A percentile compares a stretch with the other conserved stretches of the same genome.
Evolutionary conservation across 1,284 basidiomycete species (phyloP).

Genomic region (Ganoderma lucidum): DNA sequence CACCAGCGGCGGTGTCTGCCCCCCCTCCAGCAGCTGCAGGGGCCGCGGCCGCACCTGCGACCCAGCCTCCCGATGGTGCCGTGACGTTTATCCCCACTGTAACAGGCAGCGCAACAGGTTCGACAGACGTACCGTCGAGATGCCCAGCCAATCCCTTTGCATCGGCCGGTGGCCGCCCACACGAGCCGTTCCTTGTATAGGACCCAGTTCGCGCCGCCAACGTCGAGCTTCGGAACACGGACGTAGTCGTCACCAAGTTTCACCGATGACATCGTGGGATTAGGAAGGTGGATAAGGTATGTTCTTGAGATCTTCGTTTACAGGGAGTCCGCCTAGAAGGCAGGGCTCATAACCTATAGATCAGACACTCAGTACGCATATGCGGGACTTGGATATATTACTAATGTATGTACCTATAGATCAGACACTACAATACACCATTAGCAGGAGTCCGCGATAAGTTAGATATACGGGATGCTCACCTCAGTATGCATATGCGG

Average conservation of each 20-base stretch:
- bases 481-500: too few relatives aligned
- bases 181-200: constrained; percentile 6
- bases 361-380: too few relatives aligned
- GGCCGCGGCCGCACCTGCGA: neutral
- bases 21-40: neutral
- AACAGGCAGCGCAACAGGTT: constrained; percentile 12
- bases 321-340: too few relatives aligned
- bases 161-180: constrained; percentile 21
- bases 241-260: too few relatives aligned
- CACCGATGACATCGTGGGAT: constrained; percentile 5
- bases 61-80: neutral
- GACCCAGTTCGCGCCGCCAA: neutral
- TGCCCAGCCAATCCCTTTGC: constrained; percentile 17
- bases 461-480: too few relatives aligned
- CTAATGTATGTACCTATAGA: constrained; percentile 1
- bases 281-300: neutral
- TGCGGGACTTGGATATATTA: neutral
- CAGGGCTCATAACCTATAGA: too few relatives aligned
- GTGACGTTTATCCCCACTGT: neutral
- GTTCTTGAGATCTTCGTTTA: neutral
- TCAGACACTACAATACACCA: neutral
- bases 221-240: too few relatives aligned
- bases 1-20: constrained; percentile 5
- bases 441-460: neutral
- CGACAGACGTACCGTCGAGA: constrained; percentile 19